phyloP scores from a whole-genome alignment of 768 basidiomycete genomes.

The Holtermannia corniformis region DNA sequence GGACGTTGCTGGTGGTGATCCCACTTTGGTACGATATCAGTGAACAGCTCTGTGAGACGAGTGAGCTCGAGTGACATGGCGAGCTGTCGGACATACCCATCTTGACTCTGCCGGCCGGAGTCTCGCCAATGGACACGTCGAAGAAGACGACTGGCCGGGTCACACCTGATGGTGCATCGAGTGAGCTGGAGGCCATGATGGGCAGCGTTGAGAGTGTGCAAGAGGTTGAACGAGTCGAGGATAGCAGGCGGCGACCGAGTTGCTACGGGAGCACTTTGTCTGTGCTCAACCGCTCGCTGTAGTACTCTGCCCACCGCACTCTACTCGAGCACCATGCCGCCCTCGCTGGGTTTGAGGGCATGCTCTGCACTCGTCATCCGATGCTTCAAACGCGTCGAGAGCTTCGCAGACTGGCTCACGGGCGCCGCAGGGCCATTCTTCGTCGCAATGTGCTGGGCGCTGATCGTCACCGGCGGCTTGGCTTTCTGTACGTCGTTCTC shows the following conservation, averaged over 20 bases:
- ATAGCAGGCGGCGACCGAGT: too few relatives aligned
- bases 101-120: constrained; percentile 85
- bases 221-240: too few relatives aligned
- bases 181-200: constrained; percentile 20
- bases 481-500: constrained; percentile 62
- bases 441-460: constrained; percentile 63
- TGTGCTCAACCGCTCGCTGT: background rate
- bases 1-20: constrained; percentile 26
- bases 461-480: constrained; percentile 59
- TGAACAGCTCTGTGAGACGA: constrained; percentile 56
- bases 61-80: background rate
- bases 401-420: constrained; percentile 65
- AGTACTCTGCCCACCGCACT: background rate
- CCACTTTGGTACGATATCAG: constrained; percentile 89
- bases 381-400: constrained; percentile 62
- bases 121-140: constrained; percentile 94
- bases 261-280: background rate
- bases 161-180: constrained; percentile 32
- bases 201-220: background rate
- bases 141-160: constrained; percentile 86
- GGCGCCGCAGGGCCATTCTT: constrained; percentile 89
- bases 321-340: background rate
- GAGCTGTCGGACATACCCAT: constrained; percentile 49
- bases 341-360: constrained; percentile 10
- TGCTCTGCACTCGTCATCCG: constrained; percentile 46